Evolutionary conservation across 495 filamentous ascomycete species (phyloP).

Genomic region (Penicillium waksmanii): DNA sequence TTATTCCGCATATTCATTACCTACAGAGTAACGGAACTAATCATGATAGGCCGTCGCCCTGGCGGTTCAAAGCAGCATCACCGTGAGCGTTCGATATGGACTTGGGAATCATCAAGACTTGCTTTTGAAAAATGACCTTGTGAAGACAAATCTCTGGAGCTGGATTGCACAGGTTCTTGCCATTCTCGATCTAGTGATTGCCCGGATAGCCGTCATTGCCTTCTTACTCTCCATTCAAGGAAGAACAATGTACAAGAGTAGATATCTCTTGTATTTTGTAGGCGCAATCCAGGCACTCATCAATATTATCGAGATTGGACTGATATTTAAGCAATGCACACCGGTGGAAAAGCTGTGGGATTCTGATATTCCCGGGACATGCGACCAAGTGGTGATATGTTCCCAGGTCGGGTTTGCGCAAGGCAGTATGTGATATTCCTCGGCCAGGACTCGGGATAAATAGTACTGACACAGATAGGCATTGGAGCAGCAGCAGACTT

Average conservation of each 20-base stretch:
- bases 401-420: constrained; percentile 29
- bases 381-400: constrained; percentile 26
- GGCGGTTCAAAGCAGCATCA: constrained; percentile 23
- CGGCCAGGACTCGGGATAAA: neutral
- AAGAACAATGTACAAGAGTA: constrained; percentile 22
- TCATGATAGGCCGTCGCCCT: constrained; percentile 19
- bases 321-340: constrained; percentile 34
- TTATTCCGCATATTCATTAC: neutral
- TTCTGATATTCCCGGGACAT: constrained; percentile 24
- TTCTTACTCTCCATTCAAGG: constrained; percentile 36
- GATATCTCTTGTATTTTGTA: constrained; percentile 31
- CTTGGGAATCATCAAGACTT: constrained; percentile 32
- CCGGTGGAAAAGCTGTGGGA: constrained; percentile 33
- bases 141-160: constrained; percentile 32
- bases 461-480: constrained; percentile 1
- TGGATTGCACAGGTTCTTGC: constrained; percentile 36
- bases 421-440: constrained; percentile 23
- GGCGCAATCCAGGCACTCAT: constrained; percentile 27
- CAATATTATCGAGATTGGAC: constrained; percentile 24
- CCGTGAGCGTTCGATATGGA: constrained; percentile 27
- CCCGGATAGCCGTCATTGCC: constrained; percentile 35
- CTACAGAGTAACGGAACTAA: neutral
- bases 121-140: constrained; percentile 20
- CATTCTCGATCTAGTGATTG: constrained; percentile 27
- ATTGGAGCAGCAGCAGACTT: constrained; percentile 38